Evolutionary conservation across 257 asterid genomes (phyloP), one percentile per base, ranked within the genome.

Genomic region (Petunia axillaris): DNA sequence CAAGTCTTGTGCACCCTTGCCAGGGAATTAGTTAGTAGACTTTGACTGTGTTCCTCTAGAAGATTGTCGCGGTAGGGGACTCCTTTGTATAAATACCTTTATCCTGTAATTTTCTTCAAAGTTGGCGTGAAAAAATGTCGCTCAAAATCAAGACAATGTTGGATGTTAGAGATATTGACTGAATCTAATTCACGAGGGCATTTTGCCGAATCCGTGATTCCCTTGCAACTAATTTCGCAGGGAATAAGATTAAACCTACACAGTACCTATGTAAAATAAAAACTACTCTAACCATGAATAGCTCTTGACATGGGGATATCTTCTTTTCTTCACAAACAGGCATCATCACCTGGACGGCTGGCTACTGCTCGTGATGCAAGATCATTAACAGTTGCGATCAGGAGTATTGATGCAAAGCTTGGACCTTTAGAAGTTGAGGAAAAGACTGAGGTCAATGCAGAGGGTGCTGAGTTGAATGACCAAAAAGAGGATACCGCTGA

Each of bases 331-430:
- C 76, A 53, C 35, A 78, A 73, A 66, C 88, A 91, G 97, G 64
- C 81, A 64, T 82, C 91, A 46, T 77, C 88, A 48, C 86, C 83
- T 79, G 89, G 84, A 37, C 68, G 81, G 46, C 78, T 90, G 64
- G 89, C 81, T 79, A 40, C 87, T 81, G 87, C 90, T 81, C 87
- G 87, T 78, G 97, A 90, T 89, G 88, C 90, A 50, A 89, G 94
- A 81, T 57, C 91, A 43, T 82, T 91, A 75, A 85, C 89, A 16
- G 63, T 39, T 79, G 54, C 76, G 6, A 75, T 91, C 75, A 91
- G 83, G 83, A 86, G 80, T 60, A 86, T 87, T 81, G 97, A 91
- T 50, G 79, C 90, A 70, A 90, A 87, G 82, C 91, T 91, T 44
- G 93, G 90, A 76, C 93, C 93, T 6, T 46, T 86, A 36, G 84